Base-by-base conservation (phyloP, 768 basidiomycete genomes). In the Rhizopogon sp. region DNA sequence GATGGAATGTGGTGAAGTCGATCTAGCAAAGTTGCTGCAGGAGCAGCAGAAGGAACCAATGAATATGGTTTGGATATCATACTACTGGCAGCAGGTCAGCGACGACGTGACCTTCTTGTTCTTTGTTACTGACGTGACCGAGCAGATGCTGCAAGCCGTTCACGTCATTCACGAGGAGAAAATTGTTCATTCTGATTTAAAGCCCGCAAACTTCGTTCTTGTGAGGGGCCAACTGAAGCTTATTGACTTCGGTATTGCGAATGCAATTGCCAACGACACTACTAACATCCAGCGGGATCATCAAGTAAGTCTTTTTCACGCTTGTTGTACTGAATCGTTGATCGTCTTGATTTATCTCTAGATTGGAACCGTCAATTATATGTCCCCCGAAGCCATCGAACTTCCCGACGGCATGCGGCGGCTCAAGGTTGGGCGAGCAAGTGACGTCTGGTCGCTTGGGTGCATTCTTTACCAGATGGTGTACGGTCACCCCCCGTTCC, bases 171-270 rank as follows among this genome's bases (percentile, higher is more conserved):
- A 99, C 65, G 91, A 96, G 59, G 94, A 97, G 73, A 96, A 96
- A 72, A 97, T 99, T 58, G 96, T 99, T 2, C 96, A 99, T 71
- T 96, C 95, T 17, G 96, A 99, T 71, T 78, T 98, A 53, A 99
- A 99, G 68, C 96, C 96, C 6, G 96, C 97, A 3, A 99, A 99
- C 70, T 99, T 99, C 61, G 95, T 99, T 20, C 78, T 99, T 31
- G 96, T 98, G 54, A 86, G 88, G 56, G 96, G 96, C 5, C 88
- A 93, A 60, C 76, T 99, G 54, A 99, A 99, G 79, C 75, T 99
- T 58, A 99, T 99, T 60, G 96, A 99, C 69, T 99, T 99, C 65
- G 96, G 96, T n/a, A 99, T 99, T 64, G 95, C 96, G 13, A 98
- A 98, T 66, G 95, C 95, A 8, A 96, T 99, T 60, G 94, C 95